Percentiles rank a stretch among this genome's conserved stretches.
Evolutionary conservation across 164 flowering plant genomes (phyloP).

Genomic region (Santalum album): DNA sequence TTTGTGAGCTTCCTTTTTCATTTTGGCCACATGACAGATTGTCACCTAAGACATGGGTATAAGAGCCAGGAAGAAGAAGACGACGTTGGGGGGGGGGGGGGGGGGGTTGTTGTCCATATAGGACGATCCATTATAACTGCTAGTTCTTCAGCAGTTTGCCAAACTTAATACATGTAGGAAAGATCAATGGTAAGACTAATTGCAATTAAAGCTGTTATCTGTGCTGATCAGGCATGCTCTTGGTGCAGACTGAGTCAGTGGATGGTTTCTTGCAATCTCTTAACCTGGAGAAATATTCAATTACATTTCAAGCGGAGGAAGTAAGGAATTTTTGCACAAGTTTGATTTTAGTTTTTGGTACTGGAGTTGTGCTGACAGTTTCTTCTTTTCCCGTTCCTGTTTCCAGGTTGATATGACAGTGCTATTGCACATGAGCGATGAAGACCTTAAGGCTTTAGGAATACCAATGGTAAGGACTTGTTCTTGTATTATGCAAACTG

Average conservation of each 20-base stretch:
- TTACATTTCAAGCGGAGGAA: slow-evolving; percentile 6
- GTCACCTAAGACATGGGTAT: too few relatives aligned
- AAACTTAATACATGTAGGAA: too few relatives aligned
- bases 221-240: slow-evolving; percentile 2
- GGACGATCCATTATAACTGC: too few relatives aligned
- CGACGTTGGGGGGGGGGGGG: too few relatives aligned
- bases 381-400: neutral
- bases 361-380: neutral
- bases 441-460: slow-evolving; percentile 3
- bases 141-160: too few relatives aligned
- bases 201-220: too few relatives aligned
- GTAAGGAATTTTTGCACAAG: neutral
- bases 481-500: neutral
- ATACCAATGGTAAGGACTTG: neutral
- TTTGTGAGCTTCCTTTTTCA: too few relatives aligned
- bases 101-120: too few relatives aligned
- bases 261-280: slow-evolving; percentile 45
- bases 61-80: too few relatives aligned
- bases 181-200: too few relatives aligned
- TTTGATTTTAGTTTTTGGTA: neutral
- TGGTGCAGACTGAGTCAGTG: slow-evolving; percentile 55
- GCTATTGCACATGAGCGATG: slow-evolving; percentile 3
- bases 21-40: too few relatives aligned
- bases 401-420: slow-evolving; percentile 7
- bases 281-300: slow-evolving; percentile 1